Conservation (phyloP, 2,329 filamentous ascomycete species). For the Monosporascus cannonballus region DNA sequence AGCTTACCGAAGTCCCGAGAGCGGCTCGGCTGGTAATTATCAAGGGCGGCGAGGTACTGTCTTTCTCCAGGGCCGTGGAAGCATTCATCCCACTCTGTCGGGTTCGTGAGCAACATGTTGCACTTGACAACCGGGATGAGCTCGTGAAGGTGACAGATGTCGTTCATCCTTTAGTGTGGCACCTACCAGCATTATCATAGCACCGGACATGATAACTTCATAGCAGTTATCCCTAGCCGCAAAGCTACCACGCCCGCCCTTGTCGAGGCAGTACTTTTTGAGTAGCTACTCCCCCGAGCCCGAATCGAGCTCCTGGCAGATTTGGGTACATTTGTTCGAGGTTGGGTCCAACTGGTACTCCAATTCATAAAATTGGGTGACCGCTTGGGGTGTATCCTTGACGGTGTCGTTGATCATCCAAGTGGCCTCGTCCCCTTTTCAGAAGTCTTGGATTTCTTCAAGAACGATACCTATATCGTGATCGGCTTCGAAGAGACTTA, state of each 20-base stretch:
- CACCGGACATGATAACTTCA: slow-evolving; percentile 11
- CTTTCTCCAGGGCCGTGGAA: slow-evolving; percentile 11
- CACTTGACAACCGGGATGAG: slow-evolving; percentile 7
- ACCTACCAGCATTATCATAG: slow-evolving; percentile 18
- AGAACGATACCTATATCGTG: slow-evolving; percentile 1
- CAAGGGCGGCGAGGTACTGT: slow-evolving; percentile 16
- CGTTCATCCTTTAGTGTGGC: slow-evolving; percentile 13
- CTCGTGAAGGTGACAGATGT: slow-evolving; percentile 12
- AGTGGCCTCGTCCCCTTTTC: not conserved
- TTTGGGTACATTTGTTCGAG: not conserved
- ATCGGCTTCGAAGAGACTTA: slow-evolving; percentile 5
- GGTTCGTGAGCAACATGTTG: not conserved
- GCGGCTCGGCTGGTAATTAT: slow-evolving; percentile 13
- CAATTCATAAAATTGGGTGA: not conserved
- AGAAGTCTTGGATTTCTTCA: not conserved
- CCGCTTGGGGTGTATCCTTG: not conserved
- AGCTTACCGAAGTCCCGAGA: slow-evolving; percentile 12
- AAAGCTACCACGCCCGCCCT: not conserved
- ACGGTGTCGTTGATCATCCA: not conserved
- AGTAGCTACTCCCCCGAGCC: not conserved
- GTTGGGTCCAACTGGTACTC: not conserved
- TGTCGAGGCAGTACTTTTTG: slow-evolving; percentile 1
- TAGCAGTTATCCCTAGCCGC: slow-evolving; percentile 7
- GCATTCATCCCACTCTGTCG: slow-evolving; percentile 2
- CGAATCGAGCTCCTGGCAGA: not conserved